phyloP scores from a whole-genome alignment of 352 stramenopile species.

The Phytophthora fragariae region DNA sequence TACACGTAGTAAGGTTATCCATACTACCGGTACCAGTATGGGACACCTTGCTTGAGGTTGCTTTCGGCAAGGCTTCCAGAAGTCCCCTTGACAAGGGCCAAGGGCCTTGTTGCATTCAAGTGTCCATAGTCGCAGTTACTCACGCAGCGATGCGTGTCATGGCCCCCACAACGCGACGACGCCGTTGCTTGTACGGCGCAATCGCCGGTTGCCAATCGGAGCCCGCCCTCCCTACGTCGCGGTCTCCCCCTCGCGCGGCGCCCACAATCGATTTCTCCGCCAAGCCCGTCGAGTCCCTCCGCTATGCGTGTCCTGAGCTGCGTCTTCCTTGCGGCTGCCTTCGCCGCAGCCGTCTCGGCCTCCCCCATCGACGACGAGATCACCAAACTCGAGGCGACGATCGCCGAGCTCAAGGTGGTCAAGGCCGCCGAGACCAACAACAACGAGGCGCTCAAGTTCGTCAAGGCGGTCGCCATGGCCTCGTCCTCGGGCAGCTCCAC shows the following conservation, averaged over 20 bases:
- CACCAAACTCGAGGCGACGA: conserved; percentile 28
- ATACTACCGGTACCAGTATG: too few species aligned
- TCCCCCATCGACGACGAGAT: conserved; percentile 37
- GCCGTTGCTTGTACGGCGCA: conserved; percentile 3
- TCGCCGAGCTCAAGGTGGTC: conserved; percentile 36
- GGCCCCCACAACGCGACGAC: conserved; percentile 29
- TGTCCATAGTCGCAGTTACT: conserved; percentile 6
- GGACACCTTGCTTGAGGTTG: too few species aligned
- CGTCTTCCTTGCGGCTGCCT: conserved; percentile 27
- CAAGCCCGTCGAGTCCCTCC: not conserved
- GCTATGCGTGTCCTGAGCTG: conserved; percentile 36
- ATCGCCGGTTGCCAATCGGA: conserved; percentile 1
- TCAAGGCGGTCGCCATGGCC: conserved; percentile 30
- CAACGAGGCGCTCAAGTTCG: conserved; percentile 30
- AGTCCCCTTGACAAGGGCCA: too few species aligned
- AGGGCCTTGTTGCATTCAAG: too few species aligned
- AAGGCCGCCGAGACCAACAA: conserved; percentile 28
- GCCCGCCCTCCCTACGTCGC: conserved; percentile 1
- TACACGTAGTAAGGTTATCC: too few species aligned
- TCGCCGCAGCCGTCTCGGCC: conserved; percentile 25
- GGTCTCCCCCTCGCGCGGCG: not conserved
- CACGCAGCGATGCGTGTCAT: conserved; percentile 13
- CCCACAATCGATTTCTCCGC: conserved; percentile 23
- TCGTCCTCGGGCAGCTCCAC: conserved; percentile 24
- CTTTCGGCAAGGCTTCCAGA: too few species aligned